Evolutionary conservation across 2,329 filamentous ascomycete genomes (phyloP), one percentile per base, ranked within the genome.

Genomic region (Colletotrichum sp.): DNA sequence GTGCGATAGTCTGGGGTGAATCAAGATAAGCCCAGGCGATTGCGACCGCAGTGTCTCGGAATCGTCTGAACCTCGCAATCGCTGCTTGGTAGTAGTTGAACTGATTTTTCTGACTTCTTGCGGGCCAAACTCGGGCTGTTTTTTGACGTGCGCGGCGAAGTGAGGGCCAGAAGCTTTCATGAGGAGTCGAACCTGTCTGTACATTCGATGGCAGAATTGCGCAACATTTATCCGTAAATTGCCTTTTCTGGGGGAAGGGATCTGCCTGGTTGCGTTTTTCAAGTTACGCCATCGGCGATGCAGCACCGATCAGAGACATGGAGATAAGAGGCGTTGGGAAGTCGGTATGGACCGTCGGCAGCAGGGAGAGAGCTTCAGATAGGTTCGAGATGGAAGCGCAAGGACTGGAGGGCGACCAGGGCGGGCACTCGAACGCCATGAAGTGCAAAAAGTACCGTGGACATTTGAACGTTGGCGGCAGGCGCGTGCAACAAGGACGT

Each of bases 1-100:
- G 66, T 75, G 66, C 59, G 28, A 69, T 66, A 71, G 62, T 66
- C 72, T 66, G 60, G 75, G 75, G 74, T 71, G 71, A 71, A 77
- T 68, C 72, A 66, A 65, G 71, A 57, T 71, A 67, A 63, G 60
- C 74, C 59, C 34, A 60, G 55, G 30, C 24, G n/a, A 39, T 30
- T 30, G 44, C 21, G 21, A 74, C 66, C 21, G 21, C 15, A 44
- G 32, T 76, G 65, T 75, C 74, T 66, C 64, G 71, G 57, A 44
- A 21, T 30, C 66, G n/a, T 69, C 66, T 59, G 52, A 39, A 57
- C 52, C 30, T 30, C 52, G 21, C 64, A 26, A 69, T 55, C 5
- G 36, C 30, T 32, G 49, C 67, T 69, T 69, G 18, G 65, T 44
- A 55, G 18, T n/a, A 67, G 21, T 60, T 26, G 59, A 49, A 30